phyloP scores from a whole-genome alignment of 345 rosid genomes.

The Erucastrum elatum region DNA sequence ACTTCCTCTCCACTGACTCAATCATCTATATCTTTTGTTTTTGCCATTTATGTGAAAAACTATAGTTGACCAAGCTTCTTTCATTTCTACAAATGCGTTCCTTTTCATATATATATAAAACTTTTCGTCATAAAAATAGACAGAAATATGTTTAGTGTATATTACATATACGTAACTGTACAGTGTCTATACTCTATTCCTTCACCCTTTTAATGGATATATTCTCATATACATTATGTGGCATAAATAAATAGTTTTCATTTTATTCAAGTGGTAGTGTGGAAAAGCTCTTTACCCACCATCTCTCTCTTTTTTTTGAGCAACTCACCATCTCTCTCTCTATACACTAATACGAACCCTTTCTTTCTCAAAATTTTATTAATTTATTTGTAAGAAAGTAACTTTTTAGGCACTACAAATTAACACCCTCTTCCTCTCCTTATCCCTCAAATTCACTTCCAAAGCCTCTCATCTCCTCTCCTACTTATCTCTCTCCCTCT shows the following conservation, averaged over 20 bases:
- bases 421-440: slow-evolving; percentile 29
- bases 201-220: slow-evolving; percentile 34
- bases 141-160: background rate
- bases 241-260: slow-evolving; percentile 25
- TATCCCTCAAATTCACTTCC: slow-evolving; percentile 45
- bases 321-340: slow-evolving; percentile 15
- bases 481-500: slow-evolving; percentile 11
- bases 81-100: slow-evolving; percentile 18
- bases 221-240: slow-evolving; percentile 34
- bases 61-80: slow-evolving; percentile 13
- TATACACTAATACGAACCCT: slow-evolving; percentile 18
- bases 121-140: background rate
- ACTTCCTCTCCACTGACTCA: slow-evolving; percentile 22
- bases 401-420: slow-evolving; percentile 43
- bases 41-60: slow-evolving; percentile 33
- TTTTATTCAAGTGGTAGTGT: slow-evolving; percentile 39
- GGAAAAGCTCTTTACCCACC: slow-evolving; percentile 38
- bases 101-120: background rate
- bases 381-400: background rate
- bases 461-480: slow-evolving; percentile 21
- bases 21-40: slow-evolving; percentile 8
- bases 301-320: background rate
- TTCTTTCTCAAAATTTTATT: slow-evolving; percentile 16
- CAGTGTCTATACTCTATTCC: slow-evolving; percentile 12
- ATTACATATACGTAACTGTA: slow-evolving; percentile 19